phyloP scores from a whole-genome alignment of 768 basidiomycete genomes.

The Suillus sp. region DNA sequence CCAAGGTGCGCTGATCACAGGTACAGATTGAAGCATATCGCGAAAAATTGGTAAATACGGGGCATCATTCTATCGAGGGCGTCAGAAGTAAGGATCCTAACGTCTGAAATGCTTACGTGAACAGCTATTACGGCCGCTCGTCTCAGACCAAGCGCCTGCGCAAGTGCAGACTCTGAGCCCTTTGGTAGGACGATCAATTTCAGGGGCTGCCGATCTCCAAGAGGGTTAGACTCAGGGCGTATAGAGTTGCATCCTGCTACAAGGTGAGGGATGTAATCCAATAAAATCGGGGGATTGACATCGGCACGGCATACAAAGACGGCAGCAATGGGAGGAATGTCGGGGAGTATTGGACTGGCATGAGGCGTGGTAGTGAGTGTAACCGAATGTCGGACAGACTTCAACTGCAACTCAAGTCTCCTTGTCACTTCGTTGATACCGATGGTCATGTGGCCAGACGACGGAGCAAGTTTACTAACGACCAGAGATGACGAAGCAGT shows the following conservation, averaged over 20 bases:
- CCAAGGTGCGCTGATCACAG: slow-evolving; percentile 68
- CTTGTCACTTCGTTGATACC: slow-evolving; percentile 78
- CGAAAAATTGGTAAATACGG: slow-evolving; percentile 40
- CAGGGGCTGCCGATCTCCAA: slow-evolving; percentile 36
- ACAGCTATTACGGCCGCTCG: slow-evolving; percentile 60
- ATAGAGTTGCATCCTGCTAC: slow-evolving; percentile 75
- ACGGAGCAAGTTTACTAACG: not conserved
- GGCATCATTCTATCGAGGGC: slow-evolving; percentile 26
- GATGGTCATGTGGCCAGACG: slow-evolving; percentile 48
- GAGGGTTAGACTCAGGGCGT: not conserved
- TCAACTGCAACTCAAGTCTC: slow-evolving; percentile 59
- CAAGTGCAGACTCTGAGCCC: slow-evolving; percentile 64
- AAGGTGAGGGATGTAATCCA: slow-evolving; percentile 76
- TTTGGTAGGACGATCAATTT: slow-evolving; percentile 67
- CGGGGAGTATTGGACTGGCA: slow-evolving; percentile 1
- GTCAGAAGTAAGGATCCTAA: not conserved
- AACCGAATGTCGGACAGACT: slow-evolving; percentile 24
- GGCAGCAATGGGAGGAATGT: slow-evolving; percentile 28
- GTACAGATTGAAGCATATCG: slow-evolving; percentile 50
- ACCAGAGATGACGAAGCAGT: not conserved
- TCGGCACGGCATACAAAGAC: slow-evolving; percentile 78
- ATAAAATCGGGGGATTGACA: slow-evolving; percentile 68
- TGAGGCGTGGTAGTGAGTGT: not conserved
- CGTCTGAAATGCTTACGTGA: slow-evolving; percentile 50
- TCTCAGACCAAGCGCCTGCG: slow-evolving; percentile 63